These are phyloP conservation scores for Gentiana macrophylla DNA, from an alignment of 257 asterid genomes.

Conservation along the genomic window DNA sequence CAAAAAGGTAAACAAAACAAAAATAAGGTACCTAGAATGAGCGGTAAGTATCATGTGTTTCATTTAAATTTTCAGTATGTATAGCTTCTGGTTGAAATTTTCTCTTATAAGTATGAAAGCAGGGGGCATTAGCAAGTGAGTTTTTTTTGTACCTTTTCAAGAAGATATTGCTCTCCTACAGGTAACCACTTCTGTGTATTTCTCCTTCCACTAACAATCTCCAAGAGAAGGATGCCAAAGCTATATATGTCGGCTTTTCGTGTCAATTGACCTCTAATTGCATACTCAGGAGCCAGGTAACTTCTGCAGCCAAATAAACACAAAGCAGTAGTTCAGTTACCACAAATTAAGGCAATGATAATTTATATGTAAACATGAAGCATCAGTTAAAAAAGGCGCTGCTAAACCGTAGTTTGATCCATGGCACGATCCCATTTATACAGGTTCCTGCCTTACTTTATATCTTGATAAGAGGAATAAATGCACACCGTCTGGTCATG, in stretches of 20 bases:
- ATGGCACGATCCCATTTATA: no score
- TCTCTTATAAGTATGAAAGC: no score
- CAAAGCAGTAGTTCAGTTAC: neutral
- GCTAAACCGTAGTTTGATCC: no score
- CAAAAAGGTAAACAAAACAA: no score
- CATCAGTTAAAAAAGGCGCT: neutral
- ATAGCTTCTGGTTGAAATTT: no score
- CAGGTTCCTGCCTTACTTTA: no score
- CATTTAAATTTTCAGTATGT: no score
- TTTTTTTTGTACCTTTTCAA: constrained; percentile 49
- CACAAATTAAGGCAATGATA: neutral
- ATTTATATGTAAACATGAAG: neutral
- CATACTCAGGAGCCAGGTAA: constrained; percentile 96
- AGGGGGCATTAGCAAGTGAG: no score
- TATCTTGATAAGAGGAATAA: no score
- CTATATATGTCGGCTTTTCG: constrained; percentile 85
- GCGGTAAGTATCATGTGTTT: no score
- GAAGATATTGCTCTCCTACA: constrained; percentile 48
- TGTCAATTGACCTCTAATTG: constrained; percentile 72
- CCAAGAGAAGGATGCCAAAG: constrained; percentile 74
- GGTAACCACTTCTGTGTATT: constrained; percentile 62
- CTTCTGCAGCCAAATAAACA: constrained; percentile 40
- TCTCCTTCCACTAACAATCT: constrained; percentile 74
- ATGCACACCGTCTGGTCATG: no score
- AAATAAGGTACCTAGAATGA: no score